Evolutionary conservation across 257 asterid genomes (phyloP).

Genomic region (Cruciata laevipes): DNA sequence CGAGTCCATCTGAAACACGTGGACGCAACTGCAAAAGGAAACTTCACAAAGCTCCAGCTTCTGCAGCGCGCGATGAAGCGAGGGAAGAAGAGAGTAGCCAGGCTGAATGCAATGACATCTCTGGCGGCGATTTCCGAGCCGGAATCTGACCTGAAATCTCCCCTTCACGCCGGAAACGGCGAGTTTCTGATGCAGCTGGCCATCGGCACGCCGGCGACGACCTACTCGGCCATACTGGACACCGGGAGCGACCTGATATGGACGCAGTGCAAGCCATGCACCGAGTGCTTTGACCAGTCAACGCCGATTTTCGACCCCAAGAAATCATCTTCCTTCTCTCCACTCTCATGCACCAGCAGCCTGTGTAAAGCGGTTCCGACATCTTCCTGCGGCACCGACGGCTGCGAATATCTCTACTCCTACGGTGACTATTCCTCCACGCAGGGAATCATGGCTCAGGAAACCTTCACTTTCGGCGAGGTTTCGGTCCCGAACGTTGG

Average conservation of each 20-base stretch:
- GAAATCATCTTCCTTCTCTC: conserved; percentile 44
- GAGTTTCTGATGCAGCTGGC: conserved; percentile 70
- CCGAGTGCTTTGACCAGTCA: conserved; percentile 40
- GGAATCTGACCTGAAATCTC: conserved; percentile 33
- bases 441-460: conserved; percentile 58
- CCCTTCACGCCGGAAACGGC: conserved; percentile 67
- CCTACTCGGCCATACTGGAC: conserved; percentile 59
- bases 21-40: conserved; percentile 43
- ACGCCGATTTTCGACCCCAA: conserved; percentile 54
- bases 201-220: conserved; percentile 51
- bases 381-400: conserved; percentile 34
- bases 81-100: conserved; percentile 41
- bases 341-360: conserved; percentile 40
- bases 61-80: conserved; percentile 64
- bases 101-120: conserved; percentile 34
- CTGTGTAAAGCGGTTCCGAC: conserved; percentile 48
- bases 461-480: conserved; percentile 49
- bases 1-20: conserved; percentile 46
- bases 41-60: conserved; percentile 54
- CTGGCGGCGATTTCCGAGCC: conserved; percentile 19
- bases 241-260: conserved; percentile 68
- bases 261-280: conserved; percentile 73
- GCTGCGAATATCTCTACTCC: conserved; percentile 53
- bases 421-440: conserved; percentile 79
- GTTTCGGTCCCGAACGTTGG: conserved; percentile 41